These are phyloP conservation scores for Hyaloscypha hepaticicola DNA, from an alignment of 495 filamentous ascomycete species.

Conservation along the genomic window DNA sequence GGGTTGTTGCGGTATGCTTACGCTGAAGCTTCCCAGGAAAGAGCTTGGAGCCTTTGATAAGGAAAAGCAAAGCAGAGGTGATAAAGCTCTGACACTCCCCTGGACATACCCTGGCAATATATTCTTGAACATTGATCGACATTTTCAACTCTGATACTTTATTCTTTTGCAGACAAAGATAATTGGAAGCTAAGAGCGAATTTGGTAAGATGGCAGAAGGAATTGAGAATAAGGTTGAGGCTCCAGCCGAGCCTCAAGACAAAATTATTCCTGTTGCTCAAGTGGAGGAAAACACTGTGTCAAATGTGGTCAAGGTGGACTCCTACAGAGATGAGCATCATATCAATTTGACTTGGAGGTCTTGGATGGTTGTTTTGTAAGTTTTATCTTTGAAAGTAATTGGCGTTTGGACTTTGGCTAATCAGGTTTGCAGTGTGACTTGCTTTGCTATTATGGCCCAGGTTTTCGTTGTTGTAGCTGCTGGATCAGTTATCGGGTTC, in stretches of 20 bases:
- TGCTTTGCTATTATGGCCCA: slow-evolving; percentile 43
- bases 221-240: slow-evolving; percentile 8
- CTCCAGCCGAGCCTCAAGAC: not conserved
- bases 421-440: slow-evolving; percentile 15
- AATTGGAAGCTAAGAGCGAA: not conserved
- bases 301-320: slow-evolving; percentile 19
- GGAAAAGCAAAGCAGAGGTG: not conserved
- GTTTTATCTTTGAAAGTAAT: not conserved
- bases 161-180: not conserved
- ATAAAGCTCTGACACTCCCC: not conserved
- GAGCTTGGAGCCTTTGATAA: too few relatives aligned
- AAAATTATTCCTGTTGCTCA: slow-evolving; percentile 8
- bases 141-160: not conserved
- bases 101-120: not conserved
- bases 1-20: not conserved
- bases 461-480: slow-evolving; percentile 55
- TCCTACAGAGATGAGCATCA: slow-evolving; percentile 25
- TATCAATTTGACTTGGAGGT: slow-evolving; percentile 29
- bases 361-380: slow-evolving; percentile 32
- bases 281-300: slow-evolving; percentile 5
- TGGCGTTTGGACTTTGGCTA: not conserved
- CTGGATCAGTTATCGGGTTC: slow-evolving; percentile 54
- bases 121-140: not conserved
- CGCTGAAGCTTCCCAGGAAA: too few relatives aligned
- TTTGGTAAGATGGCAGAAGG: slow-evolving; percentile 9